These are phyloP conservation scores for Candida dubliniensis DNA, from an alignment of 1,139 yeast genomes.

Conservation along the genomic window DNA sequence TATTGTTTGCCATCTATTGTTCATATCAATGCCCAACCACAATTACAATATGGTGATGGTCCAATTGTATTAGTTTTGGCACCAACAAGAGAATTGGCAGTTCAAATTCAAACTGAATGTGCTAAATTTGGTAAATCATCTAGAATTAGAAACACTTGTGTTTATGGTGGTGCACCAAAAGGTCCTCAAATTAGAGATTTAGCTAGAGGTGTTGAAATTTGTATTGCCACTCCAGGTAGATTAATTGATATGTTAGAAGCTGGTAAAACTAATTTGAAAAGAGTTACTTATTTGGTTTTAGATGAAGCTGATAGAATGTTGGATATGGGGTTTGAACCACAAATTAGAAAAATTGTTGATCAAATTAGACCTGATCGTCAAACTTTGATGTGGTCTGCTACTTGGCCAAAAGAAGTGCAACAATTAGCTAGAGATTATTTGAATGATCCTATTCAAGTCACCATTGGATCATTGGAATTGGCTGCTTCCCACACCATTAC, in stretches of 20 bases:
- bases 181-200: constrained; percentile 97
- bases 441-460: constrained; percentile 92
- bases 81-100: constrained; percentile 98
- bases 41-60: constrained; percentile 91
- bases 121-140: constrained; percentile 90
- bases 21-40: constrained; percentile 97
- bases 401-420: constrained; percentile 99
- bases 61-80: constrained; percentile 95
- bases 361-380: constrained; percentile 97
- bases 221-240: constrained; percentile 98
- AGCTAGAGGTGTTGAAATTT: constrained; percentile 91
- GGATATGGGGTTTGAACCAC: constrained; percentile 98
- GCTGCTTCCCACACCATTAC: constrained; percentile 96
- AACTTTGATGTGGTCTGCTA: constrained; percentile 99
- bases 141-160: constrained; percentile 94
- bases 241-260: constrained; percentile 95
- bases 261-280: constrained; percentile 90
- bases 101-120: constrained; percentile 94
- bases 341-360: constrained; percentile 90
- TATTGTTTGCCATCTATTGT: constrained; percentile 96
- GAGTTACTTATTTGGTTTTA: constrained; percentile 94
- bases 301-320: constrained; percentile 97
- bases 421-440: constrained; percentile 87
- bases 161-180: constrained; percentile 98
- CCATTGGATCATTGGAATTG: constrained; percentile 91